Conservation (phyloP, 1,139 yeast genomes). For the Pichia inconspicua region DNA sequence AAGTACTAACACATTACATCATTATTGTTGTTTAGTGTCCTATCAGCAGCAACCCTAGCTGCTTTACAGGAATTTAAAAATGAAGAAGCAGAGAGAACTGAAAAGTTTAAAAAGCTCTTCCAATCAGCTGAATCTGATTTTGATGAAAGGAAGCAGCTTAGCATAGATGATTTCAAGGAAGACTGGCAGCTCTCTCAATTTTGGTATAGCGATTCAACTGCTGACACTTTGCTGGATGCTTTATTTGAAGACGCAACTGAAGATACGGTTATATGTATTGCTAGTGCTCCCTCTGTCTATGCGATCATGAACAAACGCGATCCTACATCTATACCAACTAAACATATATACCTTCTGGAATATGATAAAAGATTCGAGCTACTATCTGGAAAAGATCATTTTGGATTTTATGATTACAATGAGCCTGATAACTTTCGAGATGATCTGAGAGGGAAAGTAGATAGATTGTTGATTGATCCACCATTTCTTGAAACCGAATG, state of each 20-base stretch:
- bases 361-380: conserved; percentile 68
- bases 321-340: conserved; percentile 48
- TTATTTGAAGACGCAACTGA: conserved; percentile 68
- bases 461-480: conserved; percentile 77
- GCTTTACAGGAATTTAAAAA: conserved; percentile 64
- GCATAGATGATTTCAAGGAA: conserved; percentile 53
- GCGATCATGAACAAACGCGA: conserved; percentile 64
- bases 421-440: conserved; percentile 58
- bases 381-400: conserved; percentile 60
- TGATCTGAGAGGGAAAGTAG: conserved; percentile 51
- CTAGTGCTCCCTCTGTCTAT: conserved; percentile 87
- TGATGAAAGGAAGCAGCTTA: conserved; percentile 26
- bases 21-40: conserved; percentile 26
- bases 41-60: conserved; percentile 68
- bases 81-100: conserved; percentile 56
- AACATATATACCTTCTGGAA: conserved; percentile 67
- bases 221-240: conserved; percentile 58
- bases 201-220: conserved; percentile 76
- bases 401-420: conserved; percentile 68
- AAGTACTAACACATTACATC: neutral
- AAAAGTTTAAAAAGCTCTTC: conserved; percentile 51
- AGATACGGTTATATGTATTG: conserved; percentile 62
- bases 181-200: conserved; percentile 94
- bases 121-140: conserved; percentile 52
- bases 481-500: conserved; percentile 80